Evolutionary conservation across 2,329 filamentous ascomycete genomes (phyloP), one percentile per base, ranked within the genome.

Genomic region (Microcyclosporella mali): DNA sequence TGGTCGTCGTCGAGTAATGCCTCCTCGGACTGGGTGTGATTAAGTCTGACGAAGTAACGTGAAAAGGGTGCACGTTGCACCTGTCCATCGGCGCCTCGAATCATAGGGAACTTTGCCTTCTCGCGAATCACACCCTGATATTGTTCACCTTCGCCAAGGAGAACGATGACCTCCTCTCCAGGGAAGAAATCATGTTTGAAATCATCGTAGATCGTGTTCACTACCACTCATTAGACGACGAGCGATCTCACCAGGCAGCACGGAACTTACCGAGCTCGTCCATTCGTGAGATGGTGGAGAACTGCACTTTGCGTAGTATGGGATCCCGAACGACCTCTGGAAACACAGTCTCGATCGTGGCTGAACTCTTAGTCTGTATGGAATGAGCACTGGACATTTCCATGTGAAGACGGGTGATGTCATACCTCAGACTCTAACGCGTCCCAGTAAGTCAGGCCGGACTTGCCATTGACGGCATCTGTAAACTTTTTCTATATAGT

Each of bases 381-480:
- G 31, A 44, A 40, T 61, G 34, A 63, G 56, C 37, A 30, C 27
- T 33, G 27, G 27, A 34, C 37, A 29, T 18, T 25, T 40, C 33
- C 28, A 40, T 18, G 16, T 35, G 21, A 19, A 9, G 38, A 50
- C 45, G 37, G 43, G 37, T 45, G 40, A 48, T 37, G 34, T 38
- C 56, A 35, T 53, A 64, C 62, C 60, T 65, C 62, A 14, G 60
- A 64, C 28, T 59, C 57, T 21, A 90, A 77, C 18, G 92, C 92
- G 55, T 95, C 88, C 60, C 95, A 95, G 66, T 94, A 98, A 3
- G 81, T 90, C 53, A 95, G 73, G 40, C 84, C 84, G 21, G 88
- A 94, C 64, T 94, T 90, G 41, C 92, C 92, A 10, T 88, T 95
- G 53, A 97, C 94, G 63, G 94, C 86, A 66, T 94, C 95, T 48